Conservation (phyloP, 345 rosid genomes). For the Anacardium occidentale region DNA sequence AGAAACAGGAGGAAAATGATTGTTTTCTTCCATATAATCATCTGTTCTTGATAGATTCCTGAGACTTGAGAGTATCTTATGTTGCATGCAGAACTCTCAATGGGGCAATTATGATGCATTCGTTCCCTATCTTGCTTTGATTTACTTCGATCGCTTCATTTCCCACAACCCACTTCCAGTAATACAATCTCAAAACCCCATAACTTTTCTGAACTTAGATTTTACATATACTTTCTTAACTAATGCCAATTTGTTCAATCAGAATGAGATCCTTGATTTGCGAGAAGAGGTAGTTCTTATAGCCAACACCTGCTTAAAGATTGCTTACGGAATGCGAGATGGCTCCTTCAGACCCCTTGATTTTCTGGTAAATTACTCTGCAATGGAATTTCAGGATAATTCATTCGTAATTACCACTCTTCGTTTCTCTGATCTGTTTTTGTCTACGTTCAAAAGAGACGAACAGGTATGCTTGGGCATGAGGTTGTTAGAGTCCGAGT, state of each 20-base stretch:
- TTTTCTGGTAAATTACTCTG: too few relatives aligned
- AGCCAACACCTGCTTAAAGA: background rate
- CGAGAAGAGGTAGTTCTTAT: background rate
- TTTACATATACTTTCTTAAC: background rate
- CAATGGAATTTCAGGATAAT: too few relatives aligned
- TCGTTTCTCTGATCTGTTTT: too few relatives aligned
- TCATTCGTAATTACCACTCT: too few relatives aligned
- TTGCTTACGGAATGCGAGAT: background rate
- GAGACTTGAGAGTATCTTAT: background rate
- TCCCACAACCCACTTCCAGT: background rate
- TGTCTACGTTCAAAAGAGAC: too few relatives aligned
- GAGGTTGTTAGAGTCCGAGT: too few relatives aligned
- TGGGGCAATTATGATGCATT: background rate
- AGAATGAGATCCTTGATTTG: background rate
- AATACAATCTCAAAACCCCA: background rate
- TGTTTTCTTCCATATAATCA: background rate
- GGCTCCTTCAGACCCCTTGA: background rate
- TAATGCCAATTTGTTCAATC: background rate
- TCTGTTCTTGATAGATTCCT: background rate
- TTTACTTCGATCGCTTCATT: slow-evolving; percentile 8
- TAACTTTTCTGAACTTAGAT: background rate
- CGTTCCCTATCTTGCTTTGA: slow-evolving; percentile 10
- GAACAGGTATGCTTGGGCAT: too few relatives aligned
- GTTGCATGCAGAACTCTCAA: background rate
- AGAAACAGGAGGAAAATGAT: too few relatives aligned